These are phyloP conservation scores for Coemansia sp. DNA, from an alignment of 192 early-diverging fungal genomes.

Conservation along the genomic window DNA sequence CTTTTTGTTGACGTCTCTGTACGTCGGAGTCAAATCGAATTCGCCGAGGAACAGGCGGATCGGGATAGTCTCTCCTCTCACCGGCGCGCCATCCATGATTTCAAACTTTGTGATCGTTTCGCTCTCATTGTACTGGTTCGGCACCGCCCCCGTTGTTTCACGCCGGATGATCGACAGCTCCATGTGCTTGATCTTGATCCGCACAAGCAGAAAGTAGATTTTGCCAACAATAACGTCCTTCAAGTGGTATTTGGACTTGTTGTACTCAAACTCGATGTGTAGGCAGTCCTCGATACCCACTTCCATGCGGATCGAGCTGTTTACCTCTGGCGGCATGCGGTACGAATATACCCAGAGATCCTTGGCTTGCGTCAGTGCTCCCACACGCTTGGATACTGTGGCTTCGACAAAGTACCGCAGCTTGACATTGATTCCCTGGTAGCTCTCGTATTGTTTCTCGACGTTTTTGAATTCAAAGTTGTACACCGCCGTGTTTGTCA, in stretches of 20 bases:
- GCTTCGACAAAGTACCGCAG: conserved; percentile 96
- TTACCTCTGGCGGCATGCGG: conserved; percentile 77
- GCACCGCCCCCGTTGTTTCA: conserved; percentile 94
- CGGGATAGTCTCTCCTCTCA: conserved; percentile 92
- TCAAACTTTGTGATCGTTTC: conserved; percentile 99
- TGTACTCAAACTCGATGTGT: conserved; percentile 99
- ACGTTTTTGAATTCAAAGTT: conserved; percentile 99
- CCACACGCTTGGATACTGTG: conserved; percentile 79
- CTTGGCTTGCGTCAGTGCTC: conserved; percentile 85
- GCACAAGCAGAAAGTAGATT: conserved; percentile 97
- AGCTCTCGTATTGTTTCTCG: conserved; percentile 99
- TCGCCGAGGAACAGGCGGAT: conserved; percentile 96
- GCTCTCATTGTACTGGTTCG: conserved; percentile 98
- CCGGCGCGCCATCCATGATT: conserved; percentile 99
- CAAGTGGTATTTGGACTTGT: conserved; percentile 97
- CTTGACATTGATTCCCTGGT: conserved; percentile 97
- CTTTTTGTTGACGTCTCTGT: conserved; percentile 98
- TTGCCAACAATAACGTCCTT: conserved; percentile 99
- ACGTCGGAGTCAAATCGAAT: conserved; percentile 99
- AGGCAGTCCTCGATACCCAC: conserved; percentile 99
- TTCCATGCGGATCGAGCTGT: conserved; percentile 99
- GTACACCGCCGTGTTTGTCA: conserved; percentile 73
- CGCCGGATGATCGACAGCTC: conserved; percentile 97
- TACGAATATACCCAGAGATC: conserved; percentile 99
- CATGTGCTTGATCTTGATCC: conserved; percentile 99